Evolutionary conservation across 2,329 filamentous ascomycete species (phyloP).

Genomic region (Ceratocystis harringtonii): DNA sequence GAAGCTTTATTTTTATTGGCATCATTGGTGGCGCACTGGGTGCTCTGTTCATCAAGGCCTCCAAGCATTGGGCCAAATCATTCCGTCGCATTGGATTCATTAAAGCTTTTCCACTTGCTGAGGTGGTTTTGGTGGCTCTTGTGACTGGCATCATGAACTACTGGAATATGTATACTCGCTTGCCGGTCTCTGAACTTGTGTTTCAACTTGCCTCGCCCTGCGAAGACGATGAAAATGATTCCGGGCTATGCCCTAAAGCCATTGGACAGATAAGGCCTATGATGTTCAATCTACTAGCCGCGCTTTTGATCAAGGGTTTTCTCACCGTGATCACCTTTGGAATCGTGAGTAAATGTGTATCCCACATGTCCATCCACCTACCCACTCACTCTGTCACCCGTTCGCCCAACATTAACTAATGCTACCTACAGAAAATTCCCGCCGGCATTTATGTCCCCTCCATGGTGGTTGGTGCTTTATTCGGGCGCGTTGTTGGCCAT

Average conservation of each 20-base stretch:
- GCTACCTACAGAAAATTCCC: slow-evolving; percentile 54
- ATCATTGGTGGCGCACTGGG: slow-evolving; percentile 71
- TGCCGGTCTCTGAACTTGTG: slow-evolving; percentile 79
- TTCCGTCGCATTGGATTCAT: slow-evolving; percentile 71
- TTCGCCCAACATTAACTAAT: background rate
- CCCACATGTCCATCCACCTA: no score
- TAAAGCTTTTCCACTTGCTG: slow-evolving; percentile 69
- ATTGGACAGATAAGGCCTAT: slow-evolving; percentile 66
- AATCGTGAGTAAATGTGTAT: slow-evolving; percentile 40
- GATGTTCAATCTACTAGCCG: slow-evolving; percentile 53
- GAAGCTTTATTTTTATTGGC: slow-evolving; percentile 72
- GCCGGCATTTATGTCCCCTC: slow-evolving; percentile 96
- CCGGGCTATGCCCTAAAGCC: slow-evolving; percentile 58
- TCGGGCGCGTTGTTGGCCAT: slow-evolving; percentile 80
- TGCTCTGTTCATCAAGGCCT: slow-evolving; percentile 93
- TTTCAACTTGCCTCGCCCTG: slow-evolving; percentile 86
- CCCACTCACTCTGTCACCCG: no score
- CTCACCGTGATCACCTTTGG: slow-evolving; percentile 87
- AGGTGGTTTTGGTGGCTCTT: slow-evolving; percentile 76
- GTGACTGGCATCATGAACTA: slow-evolving; percentile 75
- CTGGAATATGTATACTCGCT: slow-evolving; percentile 82
- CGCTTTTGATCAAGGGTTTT: slow-evolving; percentile 79
- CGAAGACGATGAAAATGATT: slow-evolving; percentile 47
- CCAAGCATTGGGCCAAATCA: slow-evolving; percentile 71
- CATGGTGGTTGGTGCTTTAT: slow-evolving; percentile 91